Conservation (phyloP, 306 rosid genomes). For the Pueraria montana region DNA sequence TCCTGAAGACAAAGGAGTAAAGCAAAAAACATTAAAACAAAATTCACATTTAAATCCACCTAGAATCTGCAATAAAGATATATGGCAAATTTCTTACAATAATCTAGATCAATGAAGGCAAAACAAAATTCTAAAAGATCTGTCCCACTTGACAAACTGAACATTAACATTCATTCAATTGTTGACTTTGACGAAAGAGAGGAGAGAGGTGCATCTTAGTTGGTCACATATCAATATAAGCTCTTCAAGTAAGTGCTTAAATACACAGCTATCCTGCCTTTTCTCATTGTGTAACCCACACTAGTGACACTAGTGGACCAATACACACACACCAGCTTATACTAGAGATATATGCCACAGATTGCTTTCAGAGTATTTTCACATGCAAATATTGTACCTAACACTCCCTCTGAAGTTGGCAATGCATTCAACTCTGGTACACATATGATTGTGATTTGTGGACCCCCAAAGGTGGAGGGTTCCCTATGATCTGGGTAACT, state of each 20-base stretch:
- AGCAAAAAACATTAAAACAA: constrained; percentile 36
- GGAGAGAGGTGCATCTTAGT: neutral
- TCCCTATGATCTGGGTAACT: constrained; percentile 19
- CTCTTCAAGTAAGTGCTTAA: constrained; percentile 3
- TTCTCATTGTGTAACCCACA: neutral
- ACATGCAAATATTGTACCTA: constrained; percentile 16
- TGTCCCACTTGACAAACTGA: constrained; percentile 34
- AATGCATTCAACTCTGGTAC: neutral
- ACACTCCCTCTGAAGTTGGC: neutral
- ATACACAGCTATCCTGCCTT: constrained; percentile 11
- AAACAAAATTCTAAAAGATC: constrained; percentile 25
- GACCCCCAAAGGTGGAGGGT: constrained; percentile 16
- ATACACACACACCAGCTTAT: constrained; percentile 7
- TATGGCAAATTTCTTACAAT: neutral
- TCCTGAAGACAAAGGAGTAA: constrained; percentile 65
- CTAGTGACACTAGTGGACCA: neutral
- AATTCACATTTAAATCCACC: constrained; percentile 37
- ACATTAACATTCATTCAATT: neutral
- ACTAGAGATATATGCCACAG: constrained; percentile 3
- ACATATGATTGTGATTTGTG: constrained; percentile 17
- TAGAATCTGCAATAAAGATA: constrained; percentile 27
- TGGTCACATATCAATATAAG: neutral
- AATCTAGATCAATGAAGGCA: neutral
- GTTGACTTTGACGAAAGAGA: constrained; percentile 1
- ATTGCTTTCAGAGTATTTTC: neutral